A percentile compares a stretch with the other conserved stretches of the same genome.
Conservation (phyloP, 768 basidiomycete species). For the Boletus eberwhitei region DNA sequence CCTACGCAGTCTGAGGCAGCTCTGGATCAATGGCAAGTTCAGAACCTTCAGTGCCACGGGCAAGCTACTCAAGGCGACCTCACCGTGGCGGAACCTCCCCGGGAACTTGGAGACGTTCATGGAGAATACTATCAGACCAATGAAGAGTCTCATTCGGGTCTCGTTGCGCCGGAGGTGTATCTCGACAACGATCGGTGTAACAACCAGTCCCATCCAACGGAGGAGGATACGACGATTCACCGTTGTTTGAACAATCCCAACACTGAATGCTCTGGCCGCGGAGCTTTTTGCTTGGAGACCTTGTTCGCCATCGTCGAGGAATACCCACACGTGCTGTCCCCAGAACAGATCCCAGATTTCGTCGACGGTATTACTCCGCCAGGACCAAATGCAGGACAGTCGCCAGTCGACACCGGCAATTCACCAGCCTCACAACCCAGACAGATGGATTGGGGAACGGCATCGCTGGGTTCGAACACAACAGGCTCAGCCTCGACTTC, state of each 20-base stretch:
- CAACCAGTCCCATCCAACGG: too few species aligned
- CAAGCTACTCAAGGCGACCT: background rate
- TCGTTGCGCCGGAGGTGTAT: too few species aligned
- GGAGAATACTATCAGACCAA: background rate
- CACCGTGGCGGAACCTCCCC: background rate
- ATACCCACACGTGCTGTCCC: background rate
- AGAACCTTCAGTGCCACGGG: background rate
- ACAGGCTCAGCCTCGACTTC: background rate
- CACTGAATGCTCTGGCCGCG: background rate
- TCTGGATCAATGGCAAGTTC: background rate
- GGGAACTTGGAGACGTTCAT: background rate
- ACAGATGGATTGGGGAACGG: background rate
- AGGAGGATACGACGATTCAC: background rate
- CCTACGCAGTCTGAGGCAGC: background rate
- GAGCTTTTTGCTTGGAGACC: background rate
- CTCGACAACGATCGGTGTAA: too few species aligned
- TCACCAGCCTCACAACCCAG: background rate
- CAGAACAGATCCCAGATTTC: fast-evolving
- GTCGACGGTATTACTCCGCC: fast-evolving
- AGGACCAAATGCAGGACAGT: background rate
- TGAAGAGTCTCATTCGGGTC: background rate
- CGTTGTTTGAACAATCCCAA: background rate
- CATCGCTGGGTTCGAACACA: too few species aligned
- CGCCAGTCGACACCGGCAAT: background rate
- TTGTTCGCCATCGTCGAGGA: fast-evolving